These are phyloP conservation scores for Penicillium thymicola DNA, from an alignment of 2,329 filamentous ascomycete species.

Conservation along the genomic window DNA sequence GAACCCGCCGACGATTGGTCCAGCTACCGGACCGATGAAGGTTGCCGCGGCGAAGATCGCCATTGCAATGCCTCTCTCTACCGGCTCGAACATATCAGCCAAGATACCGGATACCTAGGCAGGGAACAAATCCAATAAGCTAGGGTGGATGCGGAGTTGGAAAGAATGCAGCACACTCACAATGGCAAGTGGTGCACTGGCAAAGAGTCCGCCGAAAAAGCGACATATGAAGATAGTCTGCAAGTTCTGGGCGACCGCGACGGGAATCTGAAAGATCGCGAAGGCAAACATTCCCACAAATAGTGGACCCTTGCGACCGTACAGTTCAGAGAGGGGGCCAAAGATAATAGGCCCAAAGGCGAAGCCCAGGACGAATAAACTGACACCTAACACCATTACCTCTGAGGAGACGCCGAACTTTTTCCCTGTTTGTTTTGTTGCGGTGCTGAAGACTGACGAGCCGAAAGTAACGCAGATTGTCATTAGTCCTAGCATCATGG, in stretches of 20 bases:
- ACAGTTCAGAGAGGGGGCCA: constrained; percentile 48
- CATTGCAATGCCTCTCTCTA: constrained; percentile 47
- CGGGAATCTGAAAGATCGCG: constrained; percentile 54
- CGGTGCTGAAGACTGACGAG: constrained; percentile 45
- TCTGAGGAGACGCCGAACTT: constrained; percentile 44
- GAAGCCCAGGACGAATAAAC: constrained; percentile 48
- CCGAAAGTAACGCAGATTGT: neutral
- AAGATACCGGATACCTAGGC: constrained; percentile 36
- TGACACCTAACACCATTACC: constrained; percentile 42
- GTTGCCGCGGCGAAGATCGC: constrained; percentile 45
- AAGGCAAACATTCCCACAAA: constrained; percentile 50
- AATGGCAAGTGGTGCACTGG: constrained; percentile 50
- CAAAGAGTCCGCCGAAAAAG: constrained; percentile 55
- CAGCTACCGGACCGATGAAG: constrained; percentile 50
- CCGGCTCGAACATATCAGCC: constrained; percentile 49
- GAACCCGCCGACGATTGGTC: constrained; percentile 51
- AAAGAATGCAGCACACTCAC: constrained; percentile 29
- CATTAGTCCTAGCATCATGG: neutral
- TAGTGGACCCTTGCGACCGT: constrained; percentile 50
- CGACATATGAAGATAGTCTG: constrained; percentile 54
- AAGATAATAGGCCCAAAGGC: constrained; percentile 53
- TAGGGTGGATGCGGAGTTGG: neutral
- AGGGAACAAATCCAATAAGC: neutral
- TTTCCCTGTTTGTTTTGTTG: constrained; percentile 39
- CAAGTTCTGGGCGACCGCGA: constrained; percentile 53